Percentiles rank a stretch among this genome's conserved stretches.
Evolutionary conservation across 805 yeast genomes (phyloP).

Genomic region (Ogataea siamensis): DNA sequence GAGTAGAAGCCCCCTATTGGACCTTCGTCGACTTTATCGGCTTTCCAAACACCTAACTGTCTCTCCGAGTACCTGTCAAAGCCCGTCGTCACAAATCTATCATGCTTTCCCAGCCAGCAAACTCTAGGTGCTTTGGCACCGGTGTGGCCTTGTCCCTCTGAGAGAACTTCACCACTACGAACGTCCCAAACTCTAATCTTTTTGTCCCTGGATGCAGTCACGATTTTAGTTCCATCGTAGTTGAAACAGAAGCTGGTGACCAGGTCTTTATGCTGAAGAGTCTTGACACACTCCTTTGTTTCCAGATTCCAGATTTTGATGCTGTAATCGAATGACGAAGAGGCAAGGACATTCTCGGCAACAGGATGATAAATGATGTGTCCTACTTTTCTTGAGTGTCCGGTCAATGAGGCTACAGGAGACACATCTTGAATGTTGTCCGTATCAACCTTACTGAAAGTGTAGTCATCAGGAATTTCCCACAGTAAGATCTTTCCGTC

Average conservation of each 20-base stretch:
- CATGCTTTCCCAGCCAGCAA: conserved; percentile 84
- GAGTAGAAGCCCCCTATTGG: conserved; percentile 87
- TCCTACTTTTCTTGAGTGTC: conserved; percentile 94
- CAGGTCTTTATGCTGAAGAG: conserved; percentile 83
- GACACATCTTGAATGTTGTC: conserved; percentile 62
- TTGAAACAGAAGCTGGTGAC: conserved; percentile 93
- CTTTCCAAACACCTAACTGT: conserved; percentile 93
- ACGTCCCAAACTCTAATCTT: conserved; percentile 89
- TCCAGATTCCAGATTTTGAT: conserved; percentile 89
- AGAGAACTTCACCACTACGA: conserved; percentile 65
- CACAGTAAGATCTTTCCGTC: conserved; percentile 79
- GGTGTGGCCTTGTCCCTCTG: conserved; percentile 85
- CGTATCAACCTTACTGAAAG: conserved; percentile 55
- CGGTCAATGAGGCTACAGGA: conserved; percentile 69
- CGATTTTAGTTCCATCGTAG: conserved; percentile 82
- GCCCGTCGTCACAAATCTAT: conserved; percentile 90
- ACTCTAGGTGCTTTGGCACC: conserved; percentile 92
- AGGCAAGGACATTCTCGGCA: conserved; percentile 82
- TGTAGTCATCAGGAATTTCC: conserved; percentile 81
- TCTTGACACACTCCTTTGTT: conserved; percentile 64
- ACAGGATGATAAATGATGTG: conserved; percentile 88
- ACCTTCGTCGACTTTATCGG: conserved; percentile 68
- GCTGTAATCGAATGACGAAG: conserved; percentile 86
- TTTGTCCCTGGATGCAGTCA: conserved; percentile 89
- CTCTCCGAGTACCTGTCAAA: conserved; percentile 91